Evolutionary conservation across 2,329 filamentous ascomycete species (phyloP).

Genomic region (Pezizomycotina sp.): DNA sequence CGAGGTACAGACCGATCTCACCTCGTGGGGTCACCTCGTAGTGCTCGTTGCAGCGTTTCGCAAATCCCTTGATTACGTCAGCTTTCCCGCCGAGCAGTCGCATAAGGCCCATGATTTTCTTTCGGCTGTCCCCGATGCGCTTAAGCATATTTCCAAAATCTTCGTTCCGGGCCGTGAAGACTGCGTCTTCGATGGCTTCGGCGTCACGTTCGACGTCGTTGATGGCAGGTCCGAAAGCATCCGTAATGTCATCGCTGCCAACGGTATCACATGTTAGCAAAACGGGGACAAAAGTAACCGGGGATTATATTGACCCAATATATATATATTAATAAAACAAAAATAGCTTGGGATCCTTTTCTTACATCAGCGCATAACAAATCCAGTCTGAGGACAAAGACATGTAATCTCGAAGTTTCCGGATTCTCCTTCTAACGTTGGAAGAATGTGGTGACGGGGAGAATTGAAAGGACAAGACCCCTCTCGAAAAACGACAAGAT

Average conservation of each 20-base stretch:
- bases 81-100: slow-evolving; percentile 89
- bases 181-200: slow-evolving; percentile 87
- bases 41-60: slow-evolving; percentile 92
- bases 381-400: slow-evolving; percentile 94
- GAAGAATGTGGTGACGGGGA: slow-evolving; percentile 90
- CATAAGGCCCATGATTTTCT: slow-evolving; percentile 94
- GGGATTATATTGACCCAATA: no score
- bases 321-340: no score
- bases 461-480: slow-evolving; percentile 91
- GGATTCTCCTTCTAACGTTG: slow-evolving; percentile 83
- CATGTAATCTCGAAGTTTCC: slow-evolving; percentile 84
- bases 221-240: slow-evolving; percentile 85
- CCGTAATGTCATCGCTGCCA: slow-evolving; percentile 97
- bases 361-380: slow-evolving; percentile 51
- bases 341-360: not conserved
- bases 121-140: slow-evolving; percentile 80
- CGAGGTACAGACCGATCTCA: slow-evolving; percentile 92
- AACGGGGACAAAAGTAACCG: not conserved
- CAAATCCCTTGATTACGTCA: slow-evolving; percentile 97
- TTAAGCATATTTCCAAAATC: slow-evolving; percentile 87
- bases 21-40: slow-evolving; percentile 91
- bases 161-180: slow-evolving; percentile 56
- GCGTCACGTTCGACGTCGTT: slow-evolving; percentile 90
- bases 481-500: slow-evolving; percentile 90
- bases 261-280: slow-evolving; percentile 4